Base-by-base conservation (phyloP, 345 rosid species). In the Euphorbia peplus region DNA sequence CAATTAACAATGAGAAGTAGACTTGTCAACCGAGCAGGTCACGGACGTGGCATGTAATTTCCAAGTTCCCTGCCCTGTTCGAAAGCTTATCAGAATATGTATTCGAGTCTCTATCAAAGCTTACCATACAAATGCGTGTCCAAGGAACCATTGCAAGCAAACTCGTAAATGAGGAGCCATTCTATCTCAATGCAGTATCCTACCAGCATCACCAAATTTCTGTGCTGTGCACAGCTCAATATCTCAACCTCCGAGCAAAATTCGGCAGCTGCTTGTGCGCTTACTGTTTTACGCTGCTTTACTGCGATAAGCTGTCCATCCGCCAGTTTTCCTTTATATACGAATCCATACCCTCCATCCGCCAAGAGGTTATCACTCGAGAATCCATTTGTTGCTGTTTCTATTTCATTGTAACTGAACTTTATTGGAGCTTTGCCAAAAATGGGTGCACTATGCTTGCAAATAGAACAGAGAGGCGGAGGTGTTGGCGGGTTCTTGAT, bases 231-330 rank as follows among this genome's bases (percentile, higher is more conserved):
- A 77, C 85, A 81, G 77, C 89, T 83, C 74, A 88, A 72, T 24
- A 88, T 83, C 56, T 86, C 86, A 21, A 86, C 89, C 75, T 88
- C 88, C 1, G 88, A 83, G 73, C 85, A 80, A 74, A 88, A 83
- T 74, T 88, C 89, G 28, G 84, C 73, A 44, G 80, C 87, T 42
- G 86, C 87, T 72, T 82, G 86, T 46, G 81, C 76, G 59, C 85
- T 84, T 44, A 81, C 70, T 21, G 63, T 60, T 70, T 79, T 83
- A 21, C 76, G 83, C 74, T 80, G 79, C 82, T 88, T 88, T 25
- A 86, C 93, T 1, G 91, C 91, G 32, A 88, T 76, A 47, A 71
- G 67, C 73, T 83, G 88, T 4, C 93, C 91, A 63, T 83, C 86
- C 0, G 78, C 71, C 57, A 88, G 67, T 47, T 70, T 73, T 66